Conservation (phyloP, 441 rosid genomes). For the Euphorbia schlechtendalii region DNA sequence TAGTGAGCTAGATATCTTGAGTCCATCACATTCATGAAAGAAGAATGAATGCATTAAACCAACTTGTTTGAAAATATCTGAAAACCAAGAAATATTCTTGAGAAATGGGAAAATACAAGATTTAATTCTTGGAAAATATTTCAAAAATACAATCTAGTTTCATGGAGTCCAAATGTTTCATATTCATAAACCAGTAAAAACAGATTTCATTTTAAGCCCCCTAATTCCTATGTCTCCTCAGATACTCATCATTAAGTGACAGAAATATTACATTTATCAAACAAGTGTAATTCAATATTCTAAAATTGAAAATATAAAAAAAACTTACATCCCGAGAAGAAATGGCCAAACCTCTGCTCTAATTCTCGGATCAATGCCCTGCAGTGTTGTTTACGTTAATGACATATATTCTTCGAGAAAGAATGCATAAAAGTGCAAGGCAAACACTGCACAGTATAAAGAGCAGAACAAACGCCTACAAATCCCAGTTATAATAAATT, state of each 20-base stretch:
- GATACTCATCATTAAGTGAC: background rate
- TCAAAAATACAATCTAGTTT: too few species aligned
- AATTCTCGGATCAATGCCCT: conserved; percentile 87
- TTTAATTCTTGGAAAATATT: too few species aligned
- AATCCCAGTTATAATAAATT: background rate
- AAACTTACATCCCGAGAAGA: conserved; percentile 84
- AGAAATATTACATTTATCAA: background rate
- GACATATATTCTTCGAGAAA: background rate
- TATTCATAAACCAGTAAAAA: background rate
- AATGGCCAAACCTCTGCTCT: conserved; percentile 97
- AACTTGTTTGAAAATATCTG: background rate
- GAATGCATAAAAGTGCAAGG: background rate
- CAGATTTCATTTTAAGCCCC: background rate
- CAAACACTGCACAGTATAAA: background rate
- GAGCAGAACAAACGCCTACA: background rate
- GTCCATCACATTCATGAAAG: background rate
- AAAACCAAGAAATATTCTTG: too few species aligned
- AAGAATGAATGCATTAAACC: background rate
- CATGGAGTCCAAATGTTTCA: background rate
- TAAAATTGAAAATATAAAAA: too few species aligned
- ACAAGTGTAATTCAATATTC: background rate
- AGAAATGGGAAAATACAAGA: too few species aligned
- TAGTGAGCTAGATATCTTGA: background rate
- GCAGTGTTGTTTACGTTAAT: conserved; percentile 18
- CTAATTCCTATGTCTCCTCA: background rate